phyloP scores from a whole-genome alignment of 495 filamentous ascomycete species.

The Echria macrotheca region DNA sequence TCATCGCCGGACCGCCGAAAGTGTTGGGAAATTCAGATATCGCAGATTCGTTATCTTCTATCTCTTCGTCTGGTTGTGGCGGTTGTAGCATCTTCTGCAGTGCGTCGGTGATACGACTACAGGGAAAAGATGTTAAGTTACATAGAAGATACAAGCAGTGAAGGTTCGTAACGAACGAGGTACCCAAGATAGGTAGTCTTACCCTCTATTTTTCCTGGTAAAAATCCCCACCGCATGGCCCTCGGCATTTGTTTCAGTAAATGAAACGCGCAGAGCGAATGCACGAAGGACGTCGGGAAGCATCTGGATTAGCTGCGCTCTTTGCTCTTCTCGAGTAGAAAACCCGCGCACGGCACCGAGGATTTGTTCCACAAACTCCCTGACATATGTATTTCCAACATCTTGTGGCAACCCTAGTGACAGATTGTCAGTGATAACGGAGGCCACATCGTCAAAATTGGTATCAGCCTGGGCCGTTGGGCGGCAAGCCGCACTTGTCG shows the following conservation, averaged over 20 bases:
- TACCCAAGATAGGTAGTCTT: not conserved
- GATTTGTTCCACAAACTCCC: not conserved
- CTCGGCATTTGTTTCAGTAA: not conserved
- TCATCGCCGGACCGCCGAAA: not conserved
- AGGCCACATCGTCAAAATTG: not conserved
- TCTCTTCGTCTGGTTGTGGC: not conserved
- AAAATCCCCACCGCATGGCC: not conserved
- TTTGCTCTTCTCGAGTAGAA: not conserved
- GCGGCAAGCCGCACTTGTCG: not conserved
- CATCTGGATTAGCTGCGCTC: not conserved
- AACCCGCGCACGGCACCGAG: not conserved
- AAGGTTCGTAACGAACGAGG: not conserved
- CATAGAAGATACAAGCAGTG: not conserved
- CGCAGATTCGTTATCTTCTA: not conserved
- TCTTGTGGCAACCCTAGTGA: not conserved
- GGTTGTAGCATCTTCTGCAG: not conserved
- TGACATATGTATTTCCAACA: not conserved
- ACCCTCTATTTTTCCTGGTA: conserved; percentile 5
- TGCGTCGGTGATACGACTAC: not conserved
- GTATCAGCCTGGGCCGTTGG: not conserved
- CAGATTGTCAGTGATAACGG: conserved; percentile 2
- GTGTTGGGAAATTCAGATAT: not conserved
- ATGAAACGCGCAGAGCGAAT: conserved; percentile 2
- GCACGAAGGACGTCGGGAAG: conserved; percentile 4
- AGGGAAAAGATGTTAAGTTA: not conserved